A percentile compares a stretch with the other conserved stretches of the same genome.
These are phyloP conservation scores for Phytophthora fragariae DNA, from an alignment of 352 stramenopile genomes.

Conservation along the genomic window DNA sequence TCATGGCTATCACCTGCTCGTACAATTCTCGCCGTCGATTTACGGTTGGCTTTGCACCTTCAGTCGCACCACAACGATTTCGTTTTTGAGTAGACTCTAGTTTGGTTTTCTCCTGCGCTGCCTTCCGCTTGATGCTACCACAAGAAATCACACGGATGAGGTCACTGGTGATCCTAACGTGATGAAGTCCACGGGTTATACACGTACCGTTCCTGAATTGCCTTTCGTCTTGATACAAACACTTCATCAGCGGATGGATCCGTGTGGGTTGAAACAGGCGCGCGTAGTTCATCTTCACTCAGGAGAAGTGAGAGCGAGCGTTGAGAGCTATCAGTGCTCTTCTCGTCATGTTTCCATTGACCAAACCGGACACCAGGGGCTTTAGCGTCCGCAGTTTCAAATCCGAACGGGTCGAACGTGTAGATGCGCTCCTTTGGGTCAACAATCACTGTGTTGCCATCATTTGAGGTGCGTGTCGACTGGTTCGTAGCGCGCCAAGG, in stretches of 20 bases:
- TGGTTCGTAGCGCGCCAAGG: slow-evolving; percentile 41
- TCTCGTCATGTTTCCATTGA: slow-evolving; percentile 20
- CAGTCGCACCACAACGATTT: background rate
- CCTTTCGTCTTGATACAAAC: slow-evolving; percentile 34
- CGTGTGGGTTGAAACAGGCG: background rate
- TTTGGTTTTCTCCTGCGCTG: slow-evolving; percentile 32
- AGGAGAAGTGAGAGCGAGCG: slow-evolving; percentile 16
- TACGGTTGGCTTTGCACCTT: background rate
- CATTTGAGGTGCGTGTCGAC: background rate
- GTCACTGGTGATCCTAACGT: background rate
- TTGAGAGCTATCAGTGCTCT: background rate
- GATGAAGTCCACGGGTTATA: slow-evolving; percentile 2
- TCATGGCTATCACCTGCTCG: slow-evolving; percentile 47
- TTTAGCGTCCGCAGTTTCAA: slow-evolving; percentile 12
- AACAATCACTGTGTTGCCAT: background rate
- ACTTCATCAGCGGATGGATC: slow-evolving; percentile 21
- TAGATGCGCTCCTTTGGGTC: slow-evolving; percentile 37
- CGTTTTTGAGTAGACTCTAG: slow-evolving; percentile 9
- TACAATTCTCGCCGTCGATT: slow-evolving; percentile 55
- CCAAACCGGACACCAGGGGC: background rate
- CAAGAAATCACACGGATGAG: background rate
- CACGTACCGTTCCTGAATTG: slow-evolving; percentile 42
- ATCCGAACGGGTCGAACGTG: slow-evolving; percentile 45
- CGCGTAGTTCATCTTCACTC: slow-evolving; percentile 6
- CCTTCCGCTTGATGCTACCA: slow-evolving; percentile 36